phyloP scores from a whole-genome alignment of 1,284 basidiomycete genomes.

The Apiotrichum veenhuisii region DNA sequence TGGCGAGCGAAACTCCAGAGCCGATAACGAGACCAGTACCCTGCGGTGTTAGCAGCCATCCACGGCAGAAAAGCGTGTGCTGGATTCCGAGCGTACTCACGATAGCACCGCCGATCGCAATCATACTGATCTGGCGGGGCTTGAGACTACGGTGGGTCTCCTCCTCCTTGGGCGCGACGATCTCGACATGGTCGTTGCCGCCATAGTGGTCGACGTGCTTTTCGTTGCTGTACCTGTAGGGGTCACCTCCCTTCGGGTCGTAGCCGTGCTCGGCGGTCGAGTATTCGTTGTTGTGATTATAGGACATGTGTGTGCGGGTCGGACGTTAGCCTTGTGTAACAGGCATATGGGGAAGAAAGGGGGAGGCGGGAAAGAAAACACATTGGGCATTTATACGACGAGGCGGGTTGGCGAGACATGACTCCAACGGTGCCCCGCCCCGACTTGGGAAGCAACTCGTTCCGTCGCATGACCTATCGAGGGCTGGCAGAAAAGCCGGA shows the following conservation, averaged over 20 bases:
- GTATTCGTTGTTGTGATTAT: neutral
- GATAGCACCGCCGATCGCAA: slow-evolving; percentile 52
- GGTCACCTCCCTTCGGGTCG: neutral
- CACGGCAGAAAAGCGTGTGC: neutral
- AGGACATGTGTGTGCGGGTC: neutral
- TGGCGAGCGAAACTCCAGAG: slow-evolving; percentile 49
- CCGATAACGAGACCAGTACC: slow-evolving; percentile 72
- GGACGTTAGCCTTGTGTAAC: too few species aligned
- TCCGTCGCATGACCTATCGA: too few species aligned
- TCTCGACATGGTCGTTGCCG: slow-evolving; percentile 4
- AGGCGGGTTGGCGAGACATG: too few species aligned
- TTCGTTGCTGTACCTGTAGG: neutral
- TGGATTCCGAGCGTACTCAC: neutral
- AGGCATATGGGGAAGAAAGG: too few species aligned
- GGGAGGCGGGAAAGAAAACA: too few species aligned
- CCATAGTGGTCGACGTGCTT: slow-evolving; percentile 1
- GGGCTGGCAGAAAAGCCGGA: too few species aligned
- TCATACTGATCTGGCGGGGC: slow-evolving; percentile 46
- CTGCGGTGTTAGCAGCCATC: slow-evolving; percentile 3
- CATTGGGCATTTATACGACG: too few species aligned
- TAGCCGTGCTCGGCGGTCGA: neutral
- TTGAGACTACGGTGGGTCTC: slow-evolving; percentile 36
- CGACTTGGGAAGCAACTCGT: too few species aligned
- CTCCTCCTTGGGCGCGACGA: slow-evolving; percentile 8
- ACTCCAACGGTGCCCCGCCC: too few species aligned